A percentile compares a stretch with the other conserved stretches of the same genome.
phyloP scores from a whole-genome alignment of 495 filamentous ascomycete genomes.

The Daldinia bambusicola region DNA sequence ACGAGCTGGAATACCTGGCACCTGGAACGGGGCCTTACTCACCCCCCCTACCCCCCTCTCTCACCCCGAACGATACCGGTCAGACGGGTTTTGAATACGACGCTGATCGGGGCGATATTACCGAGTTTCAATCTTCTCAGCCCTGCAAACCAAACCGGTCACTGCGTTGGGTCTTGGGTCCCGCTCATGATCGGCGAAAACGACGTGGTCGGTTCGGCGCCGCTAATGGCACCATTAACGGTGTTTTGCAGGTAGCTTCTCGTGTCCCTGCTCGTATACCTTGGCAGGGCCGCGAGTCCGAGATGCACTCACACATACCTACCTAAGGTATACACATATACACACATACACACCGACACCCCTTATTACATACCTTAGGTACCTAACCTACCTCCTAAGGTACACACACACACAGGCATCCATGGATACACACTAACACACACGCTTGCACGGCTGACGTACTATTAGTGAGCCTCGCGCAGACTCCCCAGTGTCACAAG shows the following conservation, averaged over 20 bases:
- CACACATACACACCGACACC: neutral
- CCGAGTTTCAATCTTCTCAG: constrained; percentile 42
- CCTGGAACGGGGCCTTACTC: constrained; percentile 8
- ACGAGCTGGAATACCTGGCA: constrained; percentile 27
- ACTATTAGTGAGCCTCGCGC: constrained; percentile 44
- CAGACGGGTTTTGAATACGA: constrained; percentile 37
- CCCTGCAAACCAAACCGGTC: constrained; percentile 41
- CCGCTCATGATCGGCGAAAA: constrained; percentile 35
- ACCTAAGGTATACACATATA: neutral
- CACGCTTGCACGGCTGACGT: constrained; percentile 36
- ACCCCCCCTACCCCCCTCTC: constrained; percentile 4
- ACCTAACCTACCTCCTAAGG: neutral
- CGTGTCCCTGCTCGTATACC: constrained; percentile 4
- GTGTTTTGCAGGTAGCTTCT: constrained; percentile 33
- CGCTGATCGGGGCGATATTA: constrained; percentile 40
- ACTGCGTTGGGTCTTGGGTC: constrained; percentile 21
- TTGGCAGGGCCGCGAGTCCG: constrained; percentile 13
- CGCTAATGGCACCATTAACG: constrained; percentile 22
- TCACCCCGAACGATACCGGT: constrained; percentile 28
- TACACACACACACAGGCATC: neutral
- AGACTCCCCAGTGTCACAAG: constrained; percentile 35
- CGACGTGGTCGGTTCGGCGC: constrained; percentile 27
- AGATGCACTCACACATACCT: constrained; percentile 9
- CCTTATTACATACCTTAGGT: neutral
- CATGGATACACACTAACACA: neutral